Evolutionary conservation across 2,329 filamentous ascomycete species (phyloP), one percentile per base, ranked within the genome.

Genomic region (Fusarium metavorans): DNA sequence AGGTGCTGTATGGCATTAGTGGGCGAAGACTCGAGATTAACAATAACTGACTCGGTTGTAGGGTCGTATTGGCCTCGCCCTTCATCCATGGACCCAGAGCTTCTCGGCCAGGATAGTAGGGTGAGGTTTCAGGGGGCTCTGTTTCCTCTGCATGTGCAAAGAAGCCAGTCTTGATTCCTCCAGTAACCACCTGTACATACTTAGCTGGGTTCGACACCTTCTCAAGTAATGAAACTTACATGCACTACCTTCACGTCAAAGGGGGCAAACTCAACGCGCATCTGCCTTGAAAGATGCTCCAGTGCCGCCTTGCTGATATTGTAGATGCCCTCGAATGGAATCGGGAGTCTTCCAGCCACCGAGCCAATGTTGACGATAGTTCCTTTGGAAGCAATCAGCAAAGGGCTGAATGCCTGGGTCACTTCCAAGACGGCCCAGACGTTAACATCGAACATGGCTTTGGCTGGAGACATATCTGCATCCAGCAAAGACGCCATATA

Each of bases 261-360:
- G 0, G 81, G 78, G 2, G 68, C 64, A 27, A 87, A 80, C 73
- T 87, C 85, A 43, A 85, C 70, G 7, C 84, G 82, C 73, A 86
- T 70, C n/a, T 82, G 83, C 66, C 83, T 78, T 4, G 82, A 82
- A 58, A 85, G 79, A 56, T 80, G 77, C 23, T 81, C 77, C 1
- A 87, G 75, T 0, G 86, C 85, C 1, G 82, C 84, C 67, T 87
- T 87, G 63, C 81, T 83, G 8, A 84, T 82, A 60, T 84, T 84
- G 76, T 87, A 87, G 23, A 80, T 75, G 9, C 80, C 81, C 6
- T 82, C 77, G 68, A 85, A 85, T 18, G 74, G 70, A 9, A 77
- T 58, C 2, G 74, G 73, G 43, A 75, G 39, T 25, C 63, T 76
- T 8, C 74, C 77, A 1, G 80, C 80, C 6, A 85, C 75, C n/a